Conservation (phyloP, 2,329 filamentous ascomycete species). For the Pezizomycotina sp. region DNA sequence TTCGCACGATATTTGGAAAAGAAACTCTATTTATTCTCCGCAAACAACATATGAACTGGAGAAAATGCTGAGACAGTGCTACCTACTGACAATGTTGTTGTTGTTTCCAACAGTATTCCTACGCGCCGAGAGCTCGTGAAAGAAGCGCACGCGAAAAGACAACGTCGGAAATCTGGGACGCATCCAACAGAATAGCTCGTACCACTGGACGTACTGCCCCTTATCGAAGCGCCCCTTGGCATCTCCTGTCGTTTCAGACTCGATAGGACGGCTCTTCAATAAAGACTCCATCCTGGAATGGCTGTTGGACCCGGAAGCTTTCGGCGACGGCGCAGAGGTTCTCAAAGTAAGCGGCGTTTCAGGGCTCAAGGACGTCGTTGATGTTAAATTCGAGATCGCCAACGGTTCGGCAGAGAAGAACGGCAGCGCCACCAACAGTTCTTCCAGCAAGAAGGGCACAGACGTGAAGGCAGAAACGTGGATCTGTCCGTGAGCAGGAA, state of each 20-base stretch:
- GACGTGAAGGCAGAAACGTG: slow-evolving; percentile 40
- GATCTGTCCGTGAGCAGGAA: slow-evolving; percentile 83
- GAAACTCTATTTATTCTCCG: no score
- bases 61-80: no score
- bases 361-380: slow-evolving; percentile 69
- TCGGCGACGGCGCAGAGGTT: slow-evolving; percentile 46
- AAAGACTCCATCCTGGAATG: slow-evolving; percentile 74
- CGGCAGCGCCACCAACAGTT: slow-evolving; percentile 23
- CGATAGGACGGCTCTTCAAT: slow-evolving; percentile 72
- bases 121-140: slow-evolving; percentile 93
- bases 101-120: slow-evolving; percentile 56
- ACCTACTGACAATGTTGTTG: no score
- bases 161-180: slow-evolving; percentile 73
- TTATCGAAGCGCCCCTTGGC: slow-evolving; percentile 64
- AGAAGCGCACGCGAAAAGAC: slow-evolving; percentile 72
- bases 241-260: slow-evolving; percentile 68
- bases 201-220: slow-evolving; percentile 75
- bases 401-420: slow-evolving; percentile 29
- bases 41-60: no score
- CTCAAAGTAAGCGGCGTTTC: slow-evolving; percentile 47
- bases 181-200: slow-evolving; percentile 68
- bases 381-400: slow-evolving; percentile 53
- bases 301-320: slow-evolving; percentile 40
- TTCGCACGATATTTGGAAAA: no score
- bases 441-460: slow-evolving; percentile 32